Evolutionary conservation across 306 rosid species (phyloP).

Genomic region (Malus domestica): ASM211411v1 NC_041790.1:265001-265500

Average conservation of each 20-base stretch:
- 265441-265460: no score
- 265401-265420: no score
- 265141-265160: conserved; percentile 49
- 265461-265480: no score
- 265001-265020: conserved; percentile 21
- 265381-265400: no score
- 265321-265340: neutral
- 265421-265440: no score
- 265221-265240: neutral
- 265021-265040: conserved; percentile 85
- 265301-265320: neutral
- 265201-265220: neutral
- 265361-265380: no score
- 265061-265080: conserved; percentile 46
- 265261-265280: neutral
- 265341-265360: neutral
- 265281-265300: neutral
- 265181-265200: neutral
- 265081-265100: conserved; percentile 68
- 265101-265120: conserved; percentile 69
- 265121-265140: conserved; percentile 57
- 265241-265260: neutral
- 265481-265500: no score
- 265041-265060: conserved; percentile 56
- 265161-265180: conserved; percentile 13